phyloP scores from a whole-genome alignment of 2,329 filamentous ascomycete genomes.

The Cladobotryum protrusum region DNA sequence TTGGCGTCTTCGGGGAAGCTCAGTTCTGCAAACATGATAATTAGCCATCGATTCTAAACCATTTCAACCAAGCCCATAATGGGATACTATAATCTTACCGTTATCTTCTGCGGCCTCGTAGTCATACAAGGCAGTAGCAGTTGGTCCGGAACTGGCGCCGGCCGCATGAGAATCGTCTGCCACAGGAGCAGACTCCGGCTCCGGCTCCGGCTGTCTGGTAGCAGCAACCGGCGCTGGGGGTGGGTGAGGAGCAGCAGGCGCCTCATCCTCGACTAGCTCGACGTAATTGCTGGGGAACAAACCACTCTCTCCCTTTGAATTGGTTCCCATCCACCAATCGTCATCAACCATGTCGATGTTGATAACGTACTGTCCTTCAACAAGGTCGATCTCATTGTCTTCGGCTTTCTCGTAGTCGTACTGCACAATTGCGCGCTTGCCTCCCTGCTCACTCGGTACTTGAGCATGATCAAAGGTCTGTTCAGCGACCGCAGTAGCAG shows the following conservation, averaged over 20 bases:
- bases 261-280: conserved; percentile 66
- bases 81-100: conserved; percentile 36
- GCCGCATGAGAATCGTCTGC: conserved; percentile 30
- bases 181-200: conserved; percentile 25
- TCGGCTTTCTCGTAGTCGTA: conserved; percentile 98
- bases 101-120: conserved; percentile 98
- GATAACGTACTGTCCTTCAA: conserved; percentile 80
- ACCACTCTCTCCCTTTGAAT: conserved; percentile 74
- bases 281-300: conserved; percentile 98
- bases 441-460: conserved; percentile 39
- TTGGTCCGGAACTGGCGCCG: conserved; percentile 45
- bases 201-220: conserved; percentile 23
- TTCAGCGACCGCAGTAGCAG: conserved; percentile 49
- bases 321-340: conserved; percentile 98
- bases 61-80: neutral
- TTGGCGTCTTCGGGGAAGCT: conserved; percentile 87
- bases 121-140: conserved; percentile 83
- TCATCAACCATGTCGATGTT: conserved; percentile 97
- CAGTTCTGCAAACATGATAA: conserved; percentile 44
- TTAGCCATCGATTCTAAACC: conserved; percentile 12
- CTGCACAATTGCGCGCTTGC: conserved; percentile 70
- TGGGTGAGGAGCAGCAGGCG: conserved; percentile 28
- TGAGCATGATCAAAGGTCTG: conserved; percentile 29
- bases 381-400: conserved; percentile 89
- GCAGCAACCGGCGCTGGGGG: conserved; percentile 26